Evolutionary conservation across 768 basidiomycete genomes (phyloP), one percentile per base, ranked within the genome.

Genomic region (Dacryopinax spathularia): DNA sequence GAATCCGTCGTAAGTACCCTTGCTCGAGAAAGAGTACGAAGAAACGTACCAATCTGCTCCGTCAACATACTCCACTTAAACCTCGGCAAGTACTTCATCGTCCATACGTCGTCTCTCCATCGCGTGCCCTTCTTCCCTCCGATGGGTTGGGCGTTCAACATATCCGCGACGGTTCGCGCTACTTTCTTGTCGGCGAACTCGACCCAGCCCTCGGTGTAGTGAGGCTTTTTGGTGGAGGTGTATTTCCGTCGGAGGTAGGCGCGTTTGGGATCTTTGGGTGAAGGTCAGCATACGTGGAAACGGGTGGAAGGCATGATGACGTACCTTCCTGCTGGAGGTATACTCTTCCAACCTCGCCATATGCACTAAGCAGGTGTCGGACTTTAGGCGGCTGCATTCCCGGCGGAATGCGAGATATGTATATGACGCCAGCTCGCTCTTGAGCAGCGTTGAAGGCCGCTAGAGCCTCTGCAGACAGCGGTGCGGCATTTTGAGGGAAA

Each of bases 61-160:
- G 91, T 94, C 64, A 99, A 78, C 95, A 96, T 96, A 74, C 88
- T 85, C 96, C 96, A 99, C 70, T 94, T 96, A 80, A 98, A 99
- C 70, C 85, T 88, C 9, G 94, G 94, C 64, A 99, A 77, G 73
- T 99, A 99, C 72, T 95, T 95, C 92, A 98, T 95, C 63, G 96
- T 97, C 96, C 96, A 99, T 7, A 99, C 85, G 68, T 99, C 96
- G 71, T 98, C 95, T 72, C 91, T 80, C 90, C 91, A 97, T 64
- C 91, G 79, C 1, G 84, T 81, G 4, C 88, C 87, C 72, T 91
- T 92, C 78, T 91, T 94, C 1, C 91, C 92, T 31, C 95, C 96
- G 65, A 99, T 93, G 0, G 91, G 82, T 70, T 93, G 86, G 1
- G 94, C 96, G 71, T 99, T 99, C 67, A 99, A 78, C 91, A 98